phyloP scores from a whole-genome alignment of 106 monocot species.

The Platanthera zijinensis region DNA sequence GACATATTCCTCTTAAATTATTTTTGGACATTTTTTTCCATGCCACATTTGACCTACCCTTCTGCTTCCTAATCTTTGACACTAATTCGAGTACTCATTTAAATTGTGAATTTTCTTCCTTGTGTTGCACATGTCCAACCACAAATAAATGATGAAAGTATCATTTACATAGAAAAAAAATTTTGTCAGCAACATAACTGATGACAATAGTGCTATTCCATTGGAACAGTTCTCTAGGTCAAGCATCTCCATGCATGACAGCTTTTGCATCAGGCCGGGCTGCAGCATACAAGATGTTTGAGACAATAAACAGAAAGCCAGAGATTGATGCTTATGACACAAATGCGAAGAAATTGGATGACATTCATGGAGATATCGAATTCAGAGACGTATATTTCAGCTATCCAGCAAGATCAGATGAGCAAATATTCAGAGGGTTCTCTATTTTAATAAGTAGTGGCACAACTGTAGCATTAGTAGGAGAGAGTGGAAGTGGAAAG shows the following conservation, averaged over 20 bases:
- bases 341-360: neutral
- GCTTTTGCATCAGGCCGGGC: slow-evolving; percentile 15
- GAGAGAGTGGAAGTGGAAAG: slow-evolving; percentile 49
- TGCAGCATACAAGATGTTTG: slow-evolving; percentile 11
- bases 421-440: slow-evolving; percentile 22
- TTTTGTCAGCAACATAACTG: too few species aligned
- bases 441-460: slow-evolving; percentile 27
- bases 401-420: slow-evolving; percentile 33
- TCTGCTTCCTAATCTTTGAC: too few species aligned
- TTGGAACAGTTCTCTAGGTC: slow-evolving; percentile 3
- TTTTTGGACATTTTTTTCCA: too few species aligned
- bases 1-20: too few species aligned
- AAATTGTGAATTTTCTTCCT: too few species aligned
- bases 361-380: slow-evolving; percentile 13
- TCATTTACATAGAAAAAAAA: too few species aligned
- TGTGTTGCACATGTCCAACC: too few species aligned
- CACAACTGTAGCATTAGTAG: slow-evolving; percentile 31
- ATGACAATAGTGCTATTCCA: neutral
- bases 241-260: slow-evolving; percentile 7
- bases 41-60: too few species aligned
- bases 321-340: slow-evolving; percentile 11
- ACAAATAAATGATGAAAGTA: too few species aligned
- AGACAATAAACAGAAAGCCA: slow-evolving; percentile 17
- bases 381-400: slow-evolving; percentile 23
- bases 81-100: too few species aligned